Conservation (phyloP, 2,329 filamentous ascomycete species). For the Cercospora zeae-maydis region DNA sequence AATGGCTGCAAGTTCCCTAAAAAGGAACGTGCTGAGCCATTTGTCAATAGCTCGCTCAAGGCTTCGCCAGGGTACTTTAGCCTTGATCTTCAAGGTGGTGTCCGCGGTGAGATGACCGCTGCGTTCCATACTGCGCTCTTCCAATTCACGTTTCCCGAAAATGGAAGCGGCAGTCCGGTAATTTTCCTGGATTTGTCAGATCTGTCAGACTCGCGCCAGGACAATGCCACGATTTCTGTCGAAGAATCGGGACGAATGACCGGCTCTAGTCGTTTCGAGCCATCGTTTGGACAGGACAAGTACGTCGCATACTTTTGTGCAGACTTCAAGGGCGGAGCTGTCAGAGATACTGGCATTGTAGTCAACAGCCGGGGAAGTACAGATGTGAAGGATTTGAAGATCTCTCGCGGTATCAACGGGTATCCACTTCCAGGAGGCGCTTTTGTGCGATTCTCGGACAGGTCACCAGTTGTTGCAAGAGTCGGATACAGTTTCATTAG, state of each 20-base stretch:
- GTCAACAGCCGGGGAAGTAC: constrained; percentile 51
- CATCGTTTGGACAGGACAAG: constrained; percentile 58
- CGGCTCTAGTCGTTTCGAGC: constrained; percentile 56
- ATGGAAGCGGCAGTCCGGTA: constrained; percentile 46
- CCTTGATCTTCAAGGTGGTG: constrained; percentile 53
- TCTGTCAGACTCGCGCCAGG: constrained; percentile 52
- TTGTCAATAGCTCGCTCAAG: constrained; percentile 48
- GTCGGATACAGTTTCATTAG: constrained; percentile 68
- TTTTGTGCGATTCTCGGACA: constrained; percentile 46
- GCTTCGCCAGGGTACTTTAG: constrained; percentile 59
- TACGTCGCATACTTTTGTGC: constrained; percentile 60
- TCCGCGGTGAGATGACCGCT: constrained; percentile 59
- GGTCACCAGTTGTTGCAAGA: constrained; percentile 45
- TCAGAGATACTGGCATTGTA: constrained; percentile 49
- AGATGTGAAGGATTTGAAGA: constrained; percentile 39
- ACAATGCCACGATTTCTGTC: constrained; percentile 54
- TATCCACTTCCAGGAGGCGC: constrained; percentile 40
- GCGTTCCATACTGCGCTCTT: constrained; percentile 58
- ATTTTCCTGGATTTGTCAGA: constrained; percentile 59
- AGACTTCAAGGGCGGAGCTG: constrained; percentile 53
- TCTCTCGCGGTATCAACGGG: constrained; percentile 38
- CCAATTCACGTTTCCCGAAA: constrained; percentile 52
- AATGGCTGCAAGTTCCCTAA: constrained; percentile 56
- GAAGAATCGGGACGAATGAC: constrained; percentile 54
- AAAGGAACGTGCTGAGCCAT: constrained; percentile 47